These are phyloP conservation scores for Leccinum fibrillosum DNA, from an alignment of 768 basidiomycete genomes.

Conservation along the genomic window DNA sequence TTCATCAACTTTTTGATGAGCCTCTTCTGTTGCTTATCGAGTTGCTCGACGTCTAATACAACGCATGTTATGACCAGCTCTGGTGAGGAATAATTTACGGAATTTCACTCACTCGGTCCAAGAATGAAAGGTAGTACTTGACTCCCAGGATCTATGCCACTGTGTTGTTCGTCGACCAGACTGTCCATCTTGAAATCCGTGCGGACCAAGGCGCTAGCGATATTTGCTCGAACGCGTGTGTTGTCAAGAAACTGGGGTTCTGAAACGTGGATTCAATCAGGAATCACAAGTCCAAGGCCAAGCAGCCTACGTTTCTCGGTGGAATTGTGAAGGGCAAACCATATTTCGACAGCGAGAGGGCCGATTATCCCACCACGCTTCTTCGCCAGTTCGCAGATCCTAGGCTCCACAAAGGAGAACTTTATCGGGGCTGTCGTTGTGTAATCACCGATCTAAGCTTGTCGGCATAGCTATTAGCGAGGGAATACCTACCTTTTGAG, in stretches of 20 bases:
- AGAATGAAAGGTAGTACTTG: slow-evolving; percentile 11
- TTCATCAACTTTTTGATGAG: slow-evolving; percentile 13
- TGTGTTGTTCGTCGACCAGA: background rate
- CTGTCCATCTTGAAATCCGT: background rate
- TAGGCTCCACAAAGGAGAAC: slow-evolving; percentile 10
- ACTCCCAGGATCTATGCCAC: background rate
- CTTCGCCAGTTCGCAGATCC: slow-evolving; percentile 12
- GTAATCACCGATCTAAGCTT: too few species aligned
- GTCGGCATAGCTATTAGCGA: too few species aligned
- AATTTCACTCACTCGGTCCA: slow-evolving; percentile 13
- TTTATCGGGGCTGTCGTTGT: too few species aligned
- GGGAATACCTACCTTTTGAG: slow-evolving; percentile 7
- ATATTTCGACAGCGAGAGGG: slow-evolving; percentile 21
- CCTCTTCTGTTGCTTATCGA: background rate
- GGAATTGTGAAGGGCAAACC: slow-evolving; percentile 11
- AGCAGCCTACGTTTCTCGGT: slow-evolving; percentile 1
- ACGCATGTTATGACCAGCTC: background rate
- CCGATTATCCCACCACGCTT: slow-evolving; percentile 10
- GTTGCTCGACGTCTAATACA: slow-evolving; percentile 4
- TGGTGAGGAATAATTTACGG: background rate
- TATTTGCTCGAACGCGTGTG: slow-evolving; percentile 11
- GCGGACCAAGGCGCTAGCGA: slow-evolving; percentile 15
- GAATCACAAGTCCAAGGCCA: background rate
- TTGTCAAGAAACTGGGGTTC: slow-evolving; percentile 7
- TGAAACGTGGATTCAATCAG: background rate